Conservation (phyloP, 164 flowering plant genomes). For the Liquidambar formosana region DNA sequence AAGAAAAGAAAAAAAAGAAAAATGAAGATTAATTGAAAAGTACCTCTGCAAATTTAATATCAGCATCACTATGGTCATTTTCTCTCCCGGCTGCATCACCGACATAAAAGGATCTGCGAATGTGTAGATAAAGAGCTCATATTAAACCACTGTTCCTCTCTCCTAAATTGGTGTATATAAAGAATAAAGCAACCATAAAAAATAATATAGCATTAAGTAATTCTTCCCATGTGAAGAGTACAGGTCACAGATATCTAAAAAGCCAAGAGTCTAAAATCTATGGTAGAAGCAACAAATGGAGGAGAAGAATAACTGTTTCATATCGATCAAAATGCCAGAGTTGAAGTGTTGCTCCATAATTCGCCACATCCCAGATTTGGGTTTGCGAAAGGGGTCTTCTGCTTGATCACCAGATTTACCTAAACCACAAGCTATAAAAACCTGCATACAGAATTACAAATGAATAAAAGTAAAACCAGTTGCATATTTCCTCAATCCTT, state of each 20-base stretch:
- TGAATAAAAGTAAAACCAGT: slow-evolving; percentile 1
- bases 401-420: slow-evolving; percentile 37
- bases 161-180: background rate
- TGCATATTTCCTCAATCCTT: background rate
- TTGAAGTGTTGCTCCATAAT: slow-evolving; percentile 84
- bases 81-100: slow-evolving; percentile 97
- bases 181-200: background rate
- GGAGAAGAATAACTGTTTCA: slow-evolving; percentile 60
- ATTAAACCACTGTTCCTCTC: background rate
- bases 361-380: slow-evolving; percentile 91
- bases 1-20: no score
- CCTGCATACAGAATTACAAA: slow-evolving; percentile 43
- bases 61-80: slow-evolving; percentile 89
- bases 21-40: no score
- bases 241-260: background rate
- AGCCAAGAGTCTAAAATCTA: background rate
- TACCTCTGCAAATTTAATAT: slow-evolving; percentile 60
- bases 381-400: slow-evolving; percentile 81
- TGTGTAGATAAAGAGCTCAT: background rate
- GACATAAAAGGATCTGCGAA: slow-evolving; percentile 84
- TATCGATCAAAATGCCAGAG: slow-evolving; percentile 76
- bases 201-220: background rate
- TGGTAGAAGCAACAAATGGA: slow-evolving; percentile 7
- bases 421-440: slow-evolving; percentile 87
- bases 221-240: background rate